Percentiles rank a stretch among this genome's conserved stretches.
Conservation (phyloP, 2,329 filamentous ascomycete species). For the Paracoccidioides brasiliensis region DNA sequence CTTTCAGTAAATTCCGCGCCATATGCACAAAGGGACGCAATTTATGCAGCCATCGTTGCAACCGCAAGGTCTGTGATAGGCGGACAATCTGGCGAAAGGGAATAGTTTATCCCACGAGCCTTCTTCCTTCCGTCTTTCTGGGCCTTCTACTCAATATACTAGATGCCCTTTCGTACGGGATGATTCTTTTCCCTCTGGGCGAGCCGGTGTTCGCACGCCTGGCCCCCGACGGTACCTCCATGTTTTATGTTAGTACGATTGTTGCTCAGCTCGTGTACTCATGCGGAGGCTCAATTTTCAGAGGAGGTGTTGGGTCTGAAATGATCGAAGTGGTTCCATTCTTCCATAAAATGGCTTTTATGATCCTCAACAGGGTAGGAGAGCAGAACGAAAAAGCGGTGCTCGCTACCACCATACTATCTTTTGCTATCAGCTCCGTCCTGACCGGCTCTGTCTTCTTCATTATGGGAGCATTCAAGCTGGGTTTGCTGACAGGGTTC, state of each 20-base stretch:
- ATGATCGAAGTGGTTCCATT: constrained; percentile 98
- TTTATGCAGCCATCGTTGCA: constrained; percentile 29
- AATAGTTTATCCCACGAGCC: constrained; percentile 54
- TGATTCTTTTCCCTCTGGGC: constrained; percentile 90
- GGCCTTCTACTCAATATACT: constrained; percentile 84
- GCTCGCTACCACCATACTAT: constrained; percentile 83
- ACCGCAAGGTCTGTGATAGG: constrained; percentile 61
- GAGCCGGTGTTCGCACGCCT: constrained; percentile 73
- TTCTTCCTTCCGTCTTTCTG: constrained; percentile 74
- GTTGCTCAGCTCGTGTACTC: constrained; percentile 87
- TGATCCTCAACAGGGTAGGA: constrained; percentile 66
- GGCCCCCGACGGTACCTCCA: constrained; percentile 88
- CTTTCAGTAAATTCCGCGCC: neutral
- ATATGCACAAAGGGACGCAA: constrained; percentile 6
- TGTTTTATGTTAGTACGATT: constrained; percentile 97
- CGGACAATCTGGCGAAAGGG: constrained; percentile 50
- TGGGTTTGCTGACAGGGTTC: constrained; percentile 90
- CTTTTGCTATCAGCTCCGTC: constrained; percentile 81
- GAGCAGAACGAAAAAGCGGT: constrained; percentile 71
- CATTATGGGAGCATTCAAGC: constrained; percentile 69
- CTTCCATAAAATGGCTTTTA: constrained; percentile 95
- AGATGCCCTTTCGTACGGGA: constrained; percentile 89
- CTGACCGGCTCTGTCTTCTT: constrained; percentile 88
- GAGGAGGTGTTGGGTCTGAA: constrained; percentile 83
- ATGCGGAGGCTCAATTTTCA: constrained; percentile 70